These are phyloP conservation scores for Picea glauca DNA, from an alignment of 75 land plant species.

Conservation along the genomic window DNA sequence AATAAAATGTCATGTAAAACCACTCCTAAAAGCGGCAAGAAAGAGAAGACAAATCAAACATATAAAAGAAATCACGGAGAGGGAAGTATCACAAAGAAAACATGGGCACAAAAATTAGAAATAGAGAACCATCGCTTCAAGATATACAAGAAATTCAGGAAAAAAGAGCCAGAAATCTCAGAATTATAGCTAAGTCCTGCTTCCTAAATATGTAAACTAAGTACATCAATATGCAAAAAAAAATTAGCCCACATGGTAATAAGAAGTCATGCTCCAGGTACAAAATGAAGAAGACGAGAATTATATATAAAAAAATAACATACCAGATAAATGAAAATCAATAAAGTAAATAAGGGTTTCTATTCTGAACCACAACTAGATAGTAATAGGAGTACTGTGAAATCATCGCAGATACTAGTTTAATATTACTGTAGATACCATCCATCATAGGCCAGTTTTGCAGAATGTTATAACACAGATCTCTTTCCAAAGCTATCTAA, in stretches of 20 bases:
- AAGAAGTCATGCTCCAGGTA: neutral
- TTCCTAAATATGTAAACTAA: neutral
- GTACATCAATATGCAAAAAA: neutral
- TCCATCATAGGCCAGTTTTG: too few species aligned
- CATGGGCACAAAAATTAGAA: neutral
- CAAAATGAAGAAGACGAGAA: neutral
- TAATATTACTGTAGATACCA: too few species aligned
- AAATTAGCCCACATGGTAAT: neutral
- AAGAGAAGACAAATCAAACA: neutral
- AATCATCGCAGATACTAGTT: too few species aligned
- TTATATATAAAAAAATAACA: neutral
- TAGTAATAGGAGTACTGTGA: too few species aligned
- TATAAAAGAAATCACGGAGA: neutral
- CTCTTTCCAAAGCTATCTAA: too few species aligned
- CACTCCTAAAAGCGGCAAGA: neutral
- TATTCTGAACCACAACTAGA: too few species aligned
- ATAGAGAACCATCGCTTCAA: neutral
- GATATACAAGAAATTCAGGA: neutral
- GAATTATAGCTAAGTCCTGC: neutral
- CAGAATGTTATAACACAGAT: too few species aligned
- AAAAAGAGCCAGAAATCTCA: neutral
- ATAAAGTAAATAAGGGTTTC: too few species aligned
- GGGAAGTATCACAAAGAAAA: neutral
- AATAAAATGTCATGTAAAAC: neutral
- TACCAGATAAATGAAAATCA: neutral